A percentile compares a stretch with the other conserved stretches of the same genome.
Evolutionary conservation across 2,329 filamentous ascomycete genomes (phyloP).

Genomic region (Curvularia sp.): DNA sequence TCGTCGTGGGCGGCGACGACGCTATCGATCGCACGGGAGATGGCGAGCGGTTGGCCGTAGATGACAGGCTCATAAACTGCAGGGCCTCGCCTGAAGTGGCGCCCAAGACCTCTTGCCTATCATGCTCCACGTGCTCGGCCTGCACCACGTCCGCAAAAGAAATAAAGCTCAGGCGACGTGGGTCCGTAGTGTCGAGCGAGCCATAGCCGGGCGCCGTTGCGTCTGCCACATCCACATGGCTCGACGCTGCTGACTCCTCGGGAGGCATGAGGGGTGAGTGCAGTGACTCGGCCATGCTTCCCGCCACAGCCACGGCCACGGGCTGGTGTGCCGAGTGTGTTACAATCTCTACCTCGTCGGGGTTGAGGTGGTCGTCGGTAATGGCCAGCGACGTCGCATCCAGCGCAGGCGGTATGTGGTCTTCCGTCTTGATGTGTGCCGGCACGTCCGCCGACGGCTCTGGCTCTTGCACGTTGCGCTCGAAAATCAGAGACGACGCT

Average conservation of each 20-base stretch:
- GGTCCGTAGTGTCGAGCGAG: slow-evolving; percentile 76
- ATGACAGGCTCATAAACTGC: slow-evolving; percentile 72
- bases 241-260: slow-evolving; percentile 38
- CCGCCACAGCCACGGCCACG: slow-evolving; percentile 69
- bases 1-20: slow-evolving; percentile 78
- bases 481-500: slow-evolving; percentile 81
- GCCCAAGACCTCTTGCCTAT: slow-evolving; percentile 52
- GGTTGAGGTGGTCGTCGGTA: slow-evolving; percentile 82
- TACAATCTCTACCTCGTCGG: slow-evolving; percentile 90
- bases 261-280: slow-evolving; percentile 45
- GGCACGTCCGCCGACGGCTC: slow-evolving; percentile 87
- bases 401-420: slow-evolving; percentile 89
- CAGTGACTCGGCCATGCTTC: slow-evolving; percentile 44
- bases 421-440: slow-evolving; percentile 90
- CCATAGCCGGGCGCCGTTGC: slow-evolving; percentile 72
- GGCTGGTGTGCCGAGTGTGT: slow-evolving; percentile 86
- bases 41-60: slow-evolving; percentile 70
- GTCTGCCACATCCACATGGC: slow-evolving; percentile 39
- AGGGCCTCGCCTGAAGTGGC: slow-evolving; percentile 64
- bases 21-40: slow-evolving; percentile 82
- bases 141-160: slow-evolving; percentile 97
- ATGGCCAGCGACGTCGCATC: slow-evolving; percentile 93
- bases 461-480: slow-evolving; percentile 87
- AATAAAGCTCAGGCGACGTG: slow-evolving; percentile 89
- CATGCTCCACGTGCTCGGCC: slow-evolving; percentile 74